A percentile compares a stretch with the other conserved stretches of the same genome.
Conservation (phyloP, 352 stramenopile species). For the Phytophthora brassicae region DNA sequence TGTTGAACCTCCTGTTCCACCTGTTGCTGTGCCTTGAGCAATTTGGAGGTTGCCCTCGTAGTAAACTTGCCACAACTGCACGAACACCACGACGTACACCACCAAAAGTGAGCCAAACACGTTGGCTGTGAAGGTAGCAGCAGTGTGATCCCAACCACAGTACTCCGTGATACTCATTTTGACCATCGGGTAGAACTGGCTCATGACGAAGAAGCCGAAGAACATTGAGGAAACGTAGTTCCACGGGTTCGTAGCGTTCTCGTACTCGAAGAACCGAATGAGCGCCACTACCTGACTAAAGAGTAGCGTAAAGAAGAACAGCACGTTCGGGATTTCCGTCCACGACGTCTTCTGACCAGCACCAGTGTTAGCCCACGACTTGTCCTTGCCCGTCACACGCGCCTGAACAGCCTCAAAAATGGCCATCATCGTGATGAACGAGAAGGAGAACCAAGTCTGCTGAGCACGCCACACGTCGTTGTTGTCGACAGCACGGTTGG, state of each 20-base stretch:
- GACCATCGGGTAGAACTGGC: constrained; percentile 88
- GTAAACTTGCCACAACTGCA: constrained; percentile 89
- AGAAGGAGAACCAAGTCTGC: constrained; percentile 91
- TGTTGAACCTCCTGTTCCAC: constrained; percentile 23
- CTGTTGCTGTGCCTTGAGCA: constrained; percentile 42
- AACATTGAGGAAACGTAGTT: constrained; percentile 90
- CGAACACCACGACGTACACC: constrained; percentile 84
- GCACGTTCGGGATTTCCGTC: constrained; percentile 88
- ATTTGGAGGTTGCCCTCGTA: constrained; percentile 71
- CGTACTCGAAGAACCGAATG: constrained; percentile 88
- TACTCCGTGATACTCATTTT: constrained; percentile 92
- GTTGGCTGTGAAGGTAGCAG: constrained; percentile 81
- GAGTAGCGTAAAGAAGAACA: constrained; percentile 86
- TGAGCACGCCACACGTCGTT: constrained; percentile 89
- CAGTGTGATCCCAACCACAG: constrained; percentile 87
- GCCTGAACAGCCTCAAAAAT: constrained; percentile 81
- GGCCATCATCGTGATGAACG: constrained; percentile 88
- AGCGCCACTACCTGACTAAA: constrained; percentile 77
- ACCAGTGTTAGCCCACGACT: constrained; percentile 88
- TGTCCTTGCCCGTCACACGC: constrained; percentile 82
- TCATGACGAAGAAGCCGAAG: constrained; percentile 88
- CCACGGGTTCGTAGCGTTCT: constrained; percentile 87
- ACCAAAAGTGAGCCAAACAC: constrained; percentile 83
- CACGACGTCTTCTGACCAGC: constrained; percentile 88
- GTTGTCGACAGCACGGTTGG: constrained; percentile 87